Evolutionary conservation across 1,139 yeast species (phyloP).

Genomic region (Yamadazyma trypodendri): DNA sequence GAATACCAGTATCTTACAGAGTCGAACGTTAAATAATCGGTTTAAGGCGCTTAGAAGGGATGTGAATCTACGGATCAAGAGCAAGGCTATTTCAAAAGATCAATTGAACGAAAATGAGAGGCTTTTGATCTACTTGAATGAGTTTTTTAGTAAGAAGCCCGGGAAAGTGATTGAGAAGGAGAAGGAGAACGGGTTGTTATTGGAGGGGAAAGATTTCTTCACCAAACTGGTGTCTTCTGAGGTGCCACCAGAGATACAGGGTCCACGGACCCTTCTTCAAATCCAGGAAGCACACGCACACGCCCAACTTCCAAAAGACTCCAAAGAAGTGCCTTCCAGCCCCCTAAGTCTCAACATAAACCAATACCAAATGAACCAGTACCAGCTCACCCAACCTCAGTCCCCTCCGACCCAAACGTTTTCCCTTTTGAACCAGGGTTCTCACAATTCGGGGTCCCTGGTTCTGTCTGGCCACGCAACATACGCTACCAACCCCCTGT

Average conservation of each 20-base stretch:
- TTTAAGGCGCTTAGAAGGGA: constrained; percentile 25
- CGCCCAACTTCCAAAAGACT: no score
- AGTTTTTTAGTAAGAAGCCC: constrained; percentile 13
- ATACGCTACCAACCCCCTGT: no score
- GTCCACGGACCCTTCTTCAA: no score
- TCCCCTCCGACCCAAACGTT: no score
- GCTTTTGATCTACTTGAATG: constrained; percentile 21
- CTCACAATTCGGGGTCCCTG: no score
- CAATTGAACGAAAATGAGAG: constrained; percentile 29
- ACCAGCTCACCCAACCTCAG: neutral
- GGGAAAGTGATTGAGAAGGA: constrained; percentile 16
- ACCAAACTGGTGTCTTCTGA: no score
- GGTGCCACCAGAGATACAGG: no score
- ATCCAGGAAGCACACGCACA: no score
- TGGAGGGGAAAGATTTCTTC: no score
- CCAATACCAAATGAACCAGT: constrained; percentile 1
- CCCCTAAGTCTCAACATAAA: neutral
- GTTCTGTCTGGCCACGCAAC: no score
- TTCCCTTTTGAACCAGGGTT: no score
- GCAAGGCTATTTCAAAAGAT: constrained; percentile 12
- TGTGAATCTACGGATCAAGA: constrained; percentile 21
- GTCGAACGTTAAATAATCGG: constrained; percentile 31
- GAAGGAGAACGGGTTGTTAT: constrained; percentile 12
- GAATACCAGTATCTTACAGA: constrained; percentile 23
- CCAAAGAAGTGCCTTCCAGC: no score